Evolutionary conservation across 805 yeast species (phyloP).

Genomic region (Candida peoriensis): DNA sequence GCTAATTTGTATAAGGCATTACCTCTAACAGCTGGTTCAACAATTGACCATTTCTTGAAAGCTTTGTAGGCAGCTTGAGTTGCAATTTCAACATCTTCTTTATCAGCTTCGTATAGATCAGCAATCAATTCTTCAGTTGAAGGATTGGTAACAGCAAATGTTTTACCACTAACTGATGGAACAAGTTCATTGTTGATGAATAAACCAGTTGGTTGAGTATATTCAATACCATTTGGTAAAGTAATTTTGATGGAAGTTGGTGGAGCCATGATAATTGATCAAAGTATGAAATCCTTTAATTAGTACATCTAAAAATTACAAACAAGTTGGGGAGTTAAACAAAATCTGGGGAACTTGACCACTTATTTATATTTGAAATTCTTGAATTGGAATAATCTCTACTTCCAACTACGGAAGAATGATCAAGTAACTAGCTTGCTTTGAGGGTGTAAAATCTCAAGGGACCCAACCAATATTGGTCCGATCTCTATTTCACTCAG

Average conservation of each 20-base stretch:
- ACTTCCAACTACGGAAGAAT: too few species aligned
- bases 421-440: too few species aligned
- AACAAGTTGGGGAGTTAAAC: not conserved
- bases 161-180: slow-evolving; percentile 46
- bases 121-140: slow-evolving; percentile 57
- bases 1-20: slow-evolving; percentile 40
- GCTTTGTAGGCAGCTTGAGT: slow-evolving; percentile 67
- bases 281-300: not conserved
- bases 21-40: slow-evolving; percentile 41
- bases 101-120: slow-evolving; percentile 46
- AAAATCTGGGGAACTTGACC: not conserved
- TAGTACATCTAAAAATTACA: not conserved
- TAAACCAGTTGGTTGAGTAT: slow-evolving; percentile 58
- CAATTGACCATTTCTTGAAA: slow-evolving; percentile 45
- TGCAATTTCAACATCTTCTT: slow-evolving; percentile 46
- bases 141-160: slow-evolving; percentile 52
- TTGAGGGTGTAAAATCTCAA: too few species aligned
- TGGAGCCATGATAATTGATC: slow-evolving; percentile 4
- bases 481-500: too few species aligned
- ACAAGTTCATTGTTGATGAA: slow-evolving; percentile 64
- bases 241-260: slow-evolving; percentile 25
- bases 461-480: too few species aligned
- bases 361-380: slow-evolving; percentile 2
- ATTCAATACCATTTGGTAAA: slow-evolving; percentile 53
- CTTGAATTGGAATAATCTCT: too few species aligned